These are phyloP conservation scores for Apiotrichum laibachii DNA, from an alignment of 1,284 basidiomycete genomes.

Conservation along the genomic window DNA sequence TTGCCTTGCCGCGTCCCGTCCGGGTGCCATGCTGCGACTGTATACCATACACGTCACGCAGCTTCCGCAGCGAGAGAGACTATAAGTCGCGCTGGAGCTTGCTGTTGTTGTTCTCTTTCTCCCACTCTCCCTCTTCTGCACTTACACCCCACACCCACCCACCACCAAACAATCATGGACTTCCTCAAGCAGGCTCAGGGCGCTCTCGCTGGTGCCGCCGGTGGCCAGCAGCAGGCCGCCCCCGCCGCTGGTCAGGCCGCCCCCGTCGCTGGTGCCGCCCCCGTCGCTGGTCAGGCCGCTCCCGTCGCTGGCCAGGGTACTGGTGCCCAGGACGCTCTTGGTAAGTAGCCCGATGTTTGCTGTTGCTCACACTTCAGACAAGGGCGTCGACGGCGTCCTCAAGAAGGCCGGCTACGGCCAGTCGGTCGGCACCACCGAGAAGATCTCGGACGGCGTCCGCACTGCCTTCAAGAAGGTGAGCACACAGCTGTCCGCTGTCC, in stretches of 20 bases:
- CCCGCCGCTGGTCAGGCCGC: not conserved
- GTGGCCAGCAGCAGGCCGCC: slow-evolving; percentile 3
- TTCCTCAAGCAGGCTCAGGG: slow-evolving; percentile 22
- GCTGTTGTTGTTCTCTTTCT: not conserved
- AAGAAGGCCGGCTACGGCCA: slow-evolving; percentile 42
- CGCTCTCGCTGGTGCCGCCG: slow-evolving; percentile 11
- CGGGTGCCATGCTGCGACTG: too few species aligned
- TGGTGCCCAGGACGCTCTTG: slow-evolving; percentile 46
- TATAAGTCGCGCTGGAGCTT: too few species aligned
- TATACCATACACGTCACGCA: too few species aligned
- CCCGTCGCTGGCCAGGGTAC: not conserved
- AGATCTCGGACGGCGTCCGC: slow-evolving; percentile 51
- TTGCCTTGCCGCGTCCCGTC: too few species aligned
- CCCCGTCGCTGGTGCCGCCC: slow-evolving; percentile 39
- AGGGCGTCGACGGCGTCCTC: slow-evolving; percentile 39
- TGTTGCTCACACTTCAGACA: slow-evolving; percentile 25
- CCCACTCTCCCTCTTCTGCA: not conserved
- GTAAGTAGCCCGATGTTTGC: slow-evolving; percentile 26
- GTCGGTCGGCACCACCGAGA: slow-evolving; percentile 44
- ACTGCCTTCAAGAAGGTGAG: slow-evolving; percentile 40
- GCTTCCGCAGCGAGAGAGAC: too few species aligned
- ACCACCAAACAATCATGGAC: slow-evolving; percentile 10
- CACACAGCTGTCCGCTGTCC: not conserved
- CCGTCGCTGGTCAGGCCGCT: slow-evolving; percentile 26
- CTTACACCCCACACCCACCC: not conserved